Evolutionary conservation across 2,329 filamentous ascomycete genomes (phyloP), one percentile per base, ranked within the genome.

Genomic region (Aspergillus persii): DNA sequence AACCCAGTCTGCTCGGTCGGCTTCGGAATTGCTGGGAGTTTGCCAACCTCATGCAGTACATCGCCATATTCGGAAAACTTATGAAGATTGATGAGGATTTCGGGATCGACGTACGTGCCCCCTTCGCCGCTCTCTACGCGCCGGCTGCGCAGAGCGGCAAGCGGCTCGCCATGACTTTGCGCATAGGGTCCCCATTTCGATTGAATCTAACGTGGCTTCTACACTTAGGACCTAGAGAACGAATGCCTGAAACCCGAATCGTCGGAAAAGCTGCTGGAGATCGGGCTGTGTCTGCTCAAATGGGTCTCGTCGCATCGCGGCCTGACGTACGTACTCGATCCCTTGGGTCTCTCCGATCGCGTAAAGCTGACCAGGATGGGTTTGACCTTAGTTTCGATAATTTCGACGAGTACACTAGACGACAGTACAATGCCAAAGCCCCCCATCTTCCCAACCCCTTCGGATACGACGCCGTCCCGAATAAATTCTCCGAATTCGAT

Each of bases 21-120:
- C 84, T 98, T 66, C 87, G 94, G 63, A 95, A 91, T 73, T 92
- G 91, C 83, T 98, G 94, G 93, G 90, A 97, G 76, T 97, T 98
- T 77, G 91, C 94, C 61, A 94, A 92, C 70, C 80, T 98, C 7
- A 92, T 89, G 78, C 94, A 99, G 77, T 99, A 92, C 84, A 91
- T 98, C 61, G 90, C 89, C 74, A 86, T 94, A 46, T 99, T 99
- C 75, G 93, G 94, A 62, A 88, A 89, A 69, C 88, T 88, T 48
- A 88, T 96, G 74, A 97, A 96, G 79, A 90, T 98, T 65, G 89
- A 95, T 68, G 90, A 96, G 63, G 87, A 89, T 71, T 83, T 97
- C 63, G 92, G 94, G 71, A 90, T 97, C 64, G 93, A 98, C 80
- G 95, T 96, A 85, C 18, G 44, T 47, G 44, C 44, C 18, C 18